These are phyloP conservation scores for Talaromyces thailandensis DNA, from an alignment of 495 filamentous ascomycete genomes.

Conservation along the genomic window DNA sequence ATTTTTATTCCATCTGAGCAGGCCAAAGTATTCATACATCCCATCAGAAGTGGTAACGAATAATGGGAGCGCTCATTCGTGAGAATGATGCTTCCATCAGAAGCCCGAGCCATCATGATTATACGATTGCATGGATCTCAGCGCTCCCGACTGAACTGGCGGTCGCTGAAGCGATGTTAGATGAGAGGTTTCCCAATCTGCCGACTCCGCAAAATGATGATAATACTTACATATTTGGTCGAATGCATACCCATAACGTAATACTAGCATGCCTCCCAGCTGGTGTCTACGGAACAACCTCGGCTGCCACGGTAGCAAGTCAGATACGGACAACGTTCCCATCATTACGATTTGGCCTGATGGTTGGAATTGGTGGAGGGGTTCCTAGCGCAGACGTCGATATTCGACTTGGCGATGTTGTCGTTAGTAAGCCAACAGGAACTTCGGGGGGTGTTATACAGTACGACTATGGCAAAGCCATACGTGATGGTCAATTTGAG, in stretches of 20 bases:
- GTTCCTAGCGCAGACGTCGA: slow-evolving; percentile 12
- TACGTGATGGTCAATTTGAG: slow-evolving; percentile 10
- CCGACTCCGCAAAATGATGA: slow-evolving; percentile 12
- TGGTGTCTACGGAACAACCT: slow-evolving; percentile 20
- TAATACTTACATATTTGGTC: slow-evolving; percentile 21
- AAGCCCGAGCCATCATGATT: slow-evolving; percentile 1
- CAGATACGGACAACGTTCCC: slow-evolving; percentile 24
- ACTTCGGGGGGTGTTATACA: slow-evolving; percentile 22
- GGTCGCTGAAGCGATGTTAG: slow-evolving; percentile 13
- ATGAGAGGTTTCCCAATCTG: slow-evolving; percentile 11
- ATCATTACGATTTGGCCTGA: slow-evolving; percentile 22
- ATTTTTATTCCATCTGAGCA: no score
- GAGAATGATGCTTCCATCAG: no score
- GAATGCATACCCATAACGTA: slow-evolving; percentile 23
- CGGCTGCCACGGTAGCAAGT: slow-evolving; percentile 21
- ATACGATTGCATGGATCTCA: slow-evolving; percentile 15
- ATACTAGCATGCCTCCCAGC: slow-evolving; percentile 24
- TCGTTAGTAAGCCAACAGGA: slow-evolving; percentile 15
- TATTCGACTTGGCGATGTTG: slow-evolving; percentile 21
- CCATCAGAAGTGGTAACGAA: no score
- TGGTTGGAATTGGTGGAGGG: slow-evolving; percentile 37
- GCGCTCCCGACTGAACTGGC: slow-evolving; percentile 13
- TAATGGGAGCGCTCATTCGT: no score
- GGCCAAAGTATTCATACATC: no score
- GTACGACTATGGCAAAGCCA: slow-evolving; percentile 23